Conservation (phyloP, 257 asterid genomes). For the Voacanga thouarsii region DNA sequence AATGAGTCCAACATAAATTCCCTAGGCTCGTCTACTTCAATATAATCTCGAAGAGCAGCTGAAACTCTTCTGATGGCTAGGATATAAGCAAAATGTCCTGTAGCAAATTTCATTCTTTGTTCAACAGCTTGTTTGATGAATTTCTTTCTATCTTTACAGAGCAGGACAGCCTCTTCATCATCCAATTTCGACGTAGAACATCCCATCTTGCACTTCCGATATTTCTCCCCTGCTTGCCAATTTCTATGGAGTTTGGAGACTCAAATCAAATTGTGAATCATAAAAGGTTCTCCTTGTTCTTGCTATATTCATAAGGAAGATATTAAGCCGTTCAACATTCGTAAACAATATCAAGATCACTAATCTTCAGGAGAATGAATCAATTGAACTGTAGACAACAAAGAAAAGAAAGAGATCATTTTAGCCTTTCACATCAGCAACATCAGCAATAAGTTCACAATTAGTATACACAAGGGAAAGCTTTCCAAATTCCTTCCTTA, state of each 20-base stretch:
- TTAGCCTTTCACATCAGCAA: slow-evolving; percentile 1
- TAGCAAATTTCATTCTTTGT: slow-evolving; percentile 62
- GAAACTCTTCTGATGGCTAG: slow-evolving; percentile 84
- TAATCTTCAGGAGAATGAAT: slow-evolving; percentile 24
- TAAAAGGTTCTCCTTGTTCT: slow-evolving; percentile 27
- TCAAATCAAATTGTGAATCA: slow-evolving; percentile 44
- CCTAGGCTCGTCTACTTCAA: slow-evolving; percentile 79
- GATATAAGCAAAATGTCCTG: slow-evolving; percentile 83
- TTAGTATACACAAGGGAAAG: slow-evolving; percentile 1
- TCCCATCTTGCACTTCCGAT: slow-evolving; percentile 59
- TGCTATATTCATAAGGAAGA: slow-evolving; percentile 51
- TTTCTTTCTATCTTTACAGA: slow-evolving; percentile 85
- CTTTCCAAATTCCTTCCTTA: slow-evolving; percentile 9
- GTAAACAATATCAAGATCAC: slow-evolving; percentile 2
- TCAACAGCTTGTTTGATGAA: slow-evolving; percentile 91
- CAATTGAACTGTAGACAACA: slow-evolving; percentile 16
- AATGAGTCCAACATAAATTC: slow-evolving; percentile 63
- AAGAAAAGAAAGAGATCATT: slow-evolving; percentile 16
- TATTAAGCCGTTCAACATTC: slow-evolving; percentile 16
- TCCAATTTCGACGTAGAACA: slow-evolving; percentile 92
- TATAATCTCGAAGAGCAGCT: slow-evolving; percentile 77
- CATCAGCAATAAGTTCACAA: neutral
- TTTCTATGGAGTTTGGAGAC: slow-evolving; percentile 46
- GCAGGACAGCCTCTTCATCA: slow-evolving; percentile 84
- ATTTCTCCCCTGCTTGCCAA: slow-evolving; percentile 4